Conservation (phyloP, 129 eudicot species). For the Dittrichia graveolens region DNA sequence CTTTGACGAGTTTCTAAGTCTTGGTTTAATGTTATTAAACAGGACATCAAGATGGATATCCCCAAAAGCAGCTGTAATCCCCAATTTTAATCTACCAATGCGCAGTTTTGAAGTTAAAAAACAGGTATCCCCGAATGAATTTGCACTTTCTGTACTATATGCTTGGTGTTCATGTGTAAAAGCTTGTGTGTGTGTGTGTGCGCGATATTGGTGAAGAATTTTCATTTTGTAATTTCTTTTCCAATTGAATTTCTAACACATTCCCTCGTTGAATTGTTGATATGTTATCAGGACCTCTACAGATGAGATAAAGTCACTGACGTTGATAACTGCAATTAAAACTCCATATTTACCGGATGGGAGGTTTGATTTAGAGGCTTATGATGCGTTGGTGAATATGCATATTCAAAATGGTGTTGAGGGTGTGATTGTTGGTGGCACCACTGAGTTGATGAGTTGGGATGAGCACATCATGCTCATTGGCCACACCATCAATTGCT, state of each 20-base stretch:
- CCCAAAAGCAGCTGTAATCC: conserved; percentile 67
- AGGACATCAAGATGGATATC: conserved; percentile 49
- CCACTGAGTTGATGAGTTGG: conserved; percentile 81
- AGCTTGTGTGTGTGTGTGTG: no score
- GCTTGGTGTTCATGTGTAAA: no score
- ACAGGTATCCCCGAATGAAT: conserved; percentile 40
- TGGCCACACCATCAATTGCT: conserved; percentile 82
- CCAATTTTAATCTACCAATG: conserved; percentile 74
- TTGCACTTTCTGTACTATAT: not conserved
- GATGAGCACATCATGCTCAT: conserved; percentile 83
- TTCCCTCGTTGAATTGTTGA: conserved; percentile 5
- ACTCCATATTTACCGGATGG: conserved; percentile 92
- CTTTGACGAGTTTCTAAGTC: not conserved
- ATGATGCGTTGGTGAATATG: conserved; percentile 73
- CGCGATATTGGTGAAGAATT: no score
- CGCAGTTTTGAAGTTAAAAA: conserved; percentile 72
- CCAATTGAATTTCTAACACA: not conserved
- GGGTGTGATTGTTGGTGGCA: conserved; percentile 72
- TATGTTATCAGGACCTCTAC: conserved; percentile 61
- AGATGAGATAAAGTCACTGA: conserved; percentile 69
- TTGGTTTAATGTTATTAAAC: conserved; percentile 20
- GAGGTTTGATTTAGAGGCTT: conserved; percentile 81
- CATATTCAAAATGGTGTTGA: conserved; percentile 60
- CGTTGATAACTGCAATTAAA: conserved; percentile 78
- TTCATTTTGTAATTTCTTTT: not conserved